Percentiles rank a stretch among this genome's conserved stretches.
phyloP scores from a whole-genome alignment of 805 yeast genomes.

The Suhomyces sp. region DNA sequence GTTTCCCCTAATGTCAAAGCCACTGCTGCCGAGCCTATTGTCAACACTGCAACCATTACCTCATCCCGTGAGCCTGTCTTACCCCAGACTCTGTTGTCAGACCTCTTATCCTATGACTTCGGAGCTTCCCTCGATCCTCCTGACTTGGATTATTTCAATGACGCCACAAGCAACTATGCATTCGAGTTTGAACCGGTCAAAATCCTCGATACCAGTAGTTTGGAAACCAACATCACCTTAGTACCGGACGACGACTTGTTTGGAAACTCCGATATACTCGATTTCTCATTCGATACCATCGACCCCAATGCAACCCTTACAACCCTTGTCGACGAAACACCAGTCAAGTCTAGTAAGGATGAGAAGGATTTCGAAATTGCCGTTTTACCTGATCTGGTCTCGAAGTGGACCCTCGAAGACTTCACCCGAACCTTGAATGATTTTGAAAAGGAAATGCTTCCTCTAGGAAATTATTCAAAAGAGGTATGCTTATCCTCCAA shows the following conservation, averaged over 20 bases:
- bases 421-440: neutral
- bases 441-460: neutral
- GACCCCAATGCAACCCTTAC: neutral
- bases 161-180: neutral
- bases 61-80: neutral
- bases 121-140: neutral
- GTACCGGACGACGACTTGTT: neutral
- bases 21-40: neutral
- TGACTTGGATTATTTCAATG: neutral
- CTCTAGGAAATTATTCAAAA: too few species aligned
- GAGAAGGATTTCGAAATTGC: neutral
- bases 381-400: neutral
- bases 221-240: neutral
- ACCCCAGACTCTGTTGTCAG: neutral
- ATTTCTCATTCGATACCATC: neutral
- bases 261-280: neutral
- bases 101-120: neutral
- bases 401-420: neutral
- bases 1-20: neutral
- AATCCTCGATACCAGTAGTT: neutral
- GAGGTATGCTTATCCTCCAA: neutral
- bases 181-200: neutral
- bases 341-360: neutral
- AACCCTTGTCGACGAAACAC: neutral
- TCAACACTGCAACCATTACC: neutral